Evolutionary conservation across 2,329 filamentous ascomycete species (phyloP).

Genomic region (Phyllosticta citriasiana): DNA sequence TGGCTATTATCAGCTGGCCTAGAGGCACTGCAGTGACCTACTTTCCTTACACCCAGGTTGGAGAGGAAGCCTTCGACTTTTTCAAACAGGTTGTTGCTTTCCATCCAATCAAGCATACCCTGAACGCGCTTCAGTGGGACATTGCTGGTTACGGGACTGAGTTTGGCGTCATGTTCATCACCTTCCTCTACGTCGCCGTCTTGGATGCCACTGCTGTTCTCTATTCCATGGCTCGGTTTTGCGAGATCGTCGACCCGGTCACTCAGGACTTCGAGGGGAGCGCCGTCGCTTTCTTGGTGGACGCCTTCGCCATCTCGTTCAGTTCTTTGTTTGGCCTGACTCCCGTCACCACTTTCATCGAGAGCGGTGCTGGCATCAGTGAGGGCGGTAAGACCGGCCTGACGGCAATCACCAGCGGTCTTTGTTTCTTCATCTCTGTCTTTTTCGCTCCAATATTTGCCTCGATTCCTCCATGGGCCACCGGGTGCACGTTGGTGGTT

Average conservation of each 20-base stretch:
- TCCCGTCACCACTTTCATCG: conserved; percentile 78
- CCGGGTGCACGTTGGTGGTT: conserved; percentile 76
- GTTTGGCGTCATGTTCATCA: conserved; percentile 75
- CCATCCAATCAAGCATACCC: conserved; percentile 60
- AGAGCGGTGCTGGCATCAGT: conserved; percentile 81
- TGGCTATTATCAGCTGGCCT: conserved; percentile 84
- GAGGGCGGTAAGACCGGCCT: conserved; percentile 79
- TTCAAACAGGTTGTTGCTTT: conserved; percentile 83
- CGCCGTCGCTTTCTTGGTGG: conserved; percentile 72
- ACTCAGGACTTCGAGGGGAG: conserved; percentile 85
- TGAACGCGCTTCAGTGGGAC: conserved; percentile 66
- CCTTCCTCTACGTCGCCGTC: conserved; percentile 85
- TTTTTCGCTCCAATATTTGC: conserved; percentile 90
- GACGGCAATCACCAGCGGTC: conserved; percentile 66
- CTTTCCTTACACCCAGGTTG: conserved; percentile 63
- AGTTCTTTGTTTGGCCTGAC: conserved; percentile 68
- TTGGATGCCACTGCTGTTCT: conserved; percentile 78
- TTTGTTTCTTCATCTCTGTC: conserved; percentile 78
- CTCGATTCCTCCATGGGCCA: conserved; percentile 81
- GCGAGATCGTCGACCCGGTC: conserved; percentile 66
- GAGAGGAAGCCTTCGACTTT: conserved; percentile 67
- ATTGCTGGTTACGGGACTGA: conserved; percentile 59
- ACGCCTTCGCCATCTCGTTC: conserved; percentile 72
- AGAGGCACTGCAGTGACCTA: conserved; percentile 65
- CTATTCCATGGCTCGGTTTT: conserved; percentile 83